These are phyloP conservation scores for Bacterosira constricta DNA, from an alignment of 108 stramenopile genomes.

Conservation along the genomic window DNA sequence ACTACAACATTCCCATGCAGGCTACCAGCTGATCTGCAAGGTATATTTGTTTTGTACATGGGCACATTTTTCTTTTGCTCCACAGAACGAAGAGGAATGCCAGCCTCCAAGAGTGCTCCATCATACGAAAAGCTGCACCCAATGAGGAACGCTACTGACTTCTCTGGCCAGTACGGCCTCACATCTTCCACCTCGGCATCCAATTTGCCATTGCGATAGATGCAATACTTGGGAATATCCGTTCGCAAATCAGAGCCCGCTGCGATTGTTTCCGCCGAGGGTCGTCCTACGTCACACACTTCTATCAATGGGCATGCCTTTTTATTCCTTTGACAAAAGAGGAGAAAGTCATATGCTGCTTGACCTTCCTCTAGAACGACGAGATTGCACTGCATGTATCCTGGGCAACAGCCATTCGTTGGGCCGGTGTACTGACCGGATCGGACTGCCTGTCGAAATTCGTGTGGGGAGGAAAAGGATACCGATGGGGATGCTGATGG, in stretches of 20 bases:
- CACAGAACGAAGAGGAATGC: conserved; percentile 73
- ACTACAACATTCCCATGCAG: conserved; percentile 85
- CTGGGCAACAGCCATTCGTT: conserved; percentile 82
- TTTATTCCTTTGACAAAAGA: conserved; percentile 90
- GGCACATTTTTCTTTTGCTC: conserved; percentile 84
- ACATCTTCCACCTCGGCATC: conserved; percentile 64
- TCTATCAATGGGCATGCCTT: conserved; percentile 88
- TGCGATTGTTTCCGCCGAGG: conserved; percentile 39
- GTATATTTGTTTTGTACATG: conserved; percentile 85
- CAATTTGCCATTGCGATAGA: conserved; percentile 76
- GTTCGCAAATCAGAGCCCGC: conserved; percentile 67
- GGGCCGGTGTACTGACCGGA: conserved; percentile 45
- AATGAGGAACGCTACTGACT: conserved; percentile 83
- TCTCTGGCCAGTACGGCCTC: conserved; percentile 68
- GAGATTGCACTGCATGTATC: conserved; percentile 87
- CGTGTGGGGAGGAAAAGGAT: conserved; percentile 20
- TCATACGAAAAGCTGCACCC: conserved; percentile 90
- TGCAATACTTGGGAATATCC: conserved; percentile 73
- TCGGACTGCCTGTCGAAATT: conserved; percentile 57
- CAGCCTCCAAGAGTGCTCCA: conserved; percentile 69
- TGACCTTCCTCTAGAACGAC: conserved; percentile 74
- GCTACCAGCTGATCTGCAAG: conserved; percentile 64
- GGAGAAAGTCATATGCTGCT: conserved; percentile 81
- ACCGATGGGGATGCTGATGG: neutral
- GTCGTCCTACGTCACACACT: conserved; percentile 71